Conservation (phyloP, 2,329 filamentous ascomycete species). For the Didymella glomerata region DNA sequence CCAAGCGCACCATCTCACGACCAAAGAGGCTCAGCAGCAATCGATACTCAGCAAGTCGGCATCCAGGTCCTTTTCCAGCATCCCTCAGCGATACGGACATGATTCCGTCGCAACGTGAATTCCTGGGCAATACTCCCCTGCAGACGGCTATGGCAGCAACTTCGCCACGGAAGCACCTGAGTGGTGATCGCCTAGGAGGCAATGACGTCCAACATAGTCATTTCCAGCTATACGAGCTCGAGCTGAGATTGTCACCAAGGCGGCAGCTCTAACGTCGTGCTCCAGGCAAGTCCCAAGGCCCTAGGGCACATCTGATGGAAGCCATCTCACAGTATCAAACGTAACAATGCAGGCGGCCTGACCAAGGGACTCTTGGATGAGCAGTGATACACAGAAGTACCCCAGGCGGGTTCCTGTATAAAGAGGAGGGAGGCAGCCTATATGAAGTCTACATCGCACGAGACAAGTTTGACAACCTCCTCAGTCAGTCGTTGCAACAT, state of each 20-base stretch:
- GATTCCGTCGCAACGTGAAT: constrained; percentile 8
- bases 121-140: constrained; percentile 16
- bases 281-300: neutral
- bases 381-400: neutral
- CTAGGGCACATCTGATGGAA: neutral
- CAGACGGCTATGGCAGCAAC: constrained; percentile 2
- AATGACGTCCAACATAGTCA: neutral
- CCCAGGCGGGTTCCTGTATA: constrained; percentile 12
- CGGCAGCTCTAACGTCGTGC: neutral
- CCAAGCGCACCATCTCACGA: neutral
- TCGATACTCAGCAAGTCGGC: neutral
- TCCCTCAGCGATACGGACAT: neutral
- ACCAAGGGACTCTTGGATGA: neutral
- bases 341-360: constrained; percentile 5
- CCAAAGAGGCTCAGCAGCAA: neutral
- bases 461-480: constrained; percentile 10
- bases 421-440: constrained; percentile 1
- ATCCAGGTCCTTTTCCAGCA: neutral
- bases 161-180: neutral
- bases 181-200: neutral
- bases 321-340: constrained; percentile 2
- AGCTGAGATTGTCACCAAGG: neutral
- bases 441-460: constrained; percentile 9
- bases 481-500: constrained; percentile 7
- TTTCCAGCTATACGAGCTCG: neutral